phyloP scores from a whole-genome alignment of 2,329 filamentous ascomycete genomes.

The Onygena corvina region DNA sequence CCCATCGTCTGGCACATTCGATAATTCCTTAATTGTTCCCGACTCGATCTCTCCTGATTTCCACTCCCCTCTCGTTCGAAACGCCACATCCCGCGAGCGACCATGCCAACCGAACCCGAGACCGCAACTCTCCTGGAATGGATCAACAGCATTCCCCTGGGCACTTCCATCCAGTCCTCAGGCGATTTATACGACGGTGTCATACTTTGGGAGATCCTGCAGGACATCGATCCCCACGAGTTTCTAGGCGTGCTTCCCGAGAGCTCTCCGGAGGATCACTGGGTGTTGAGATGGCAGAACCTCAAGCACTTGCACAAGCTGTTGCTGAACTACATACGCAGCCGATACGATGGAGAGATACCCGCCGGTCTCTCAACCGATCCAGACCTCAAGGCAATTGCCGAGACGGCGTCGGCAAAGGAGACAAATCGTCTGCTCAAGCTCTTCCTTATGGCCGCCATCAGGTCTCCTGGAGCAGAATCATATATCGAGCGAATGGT shows the following conservation, averaged over 20 bases:
- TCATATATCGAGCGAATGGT: slow-evolving; percentile 43
- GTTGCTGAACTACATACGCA: slow-evolving; percentile 34
- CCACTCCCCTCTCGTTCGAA: slow-evolving; percentile 1
- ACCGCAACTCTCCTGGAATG: slow-evolving; percentile 37
- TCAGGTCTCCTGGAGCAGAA: slow-evolving; percentile 46
- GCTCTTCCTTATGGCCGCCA: slow-evolving; percentile 51
- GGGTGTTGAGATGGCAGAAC: slow-evolving; percentile 40
- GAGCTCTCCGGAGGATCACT: slow-evolving; percentile 33
- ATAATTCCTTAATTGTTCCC: slow-evolving; percentile 1
- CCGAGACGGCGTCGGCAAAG: slow-evolving; percentile 32
- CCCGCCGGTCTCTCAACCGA: slow-evolving; percentile 32
- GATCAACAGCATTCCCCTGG: slow-evolving; percentile 37
- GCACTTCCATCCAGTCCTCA: slow-evolving; percentile 30
- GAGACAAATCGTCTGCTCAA: slow-evolving; percentile 47
- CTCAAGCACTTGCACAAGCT: slow-evolving; percentile 39
- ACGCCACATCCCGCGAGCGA: slow-evolving; percentile 15
- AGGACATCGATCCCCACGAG: slow-evolving; percentile 38
- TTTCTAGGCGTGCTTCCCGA: slow-evolving; percentile 39
- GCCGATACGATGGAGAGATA: slow-evolving; percentile 34
- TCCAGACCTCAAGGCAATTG: slow-evolving; percentile 38
- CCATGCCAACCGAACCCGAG: slow-evolving; percentile 36
- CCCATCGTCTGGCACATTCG: neutral
- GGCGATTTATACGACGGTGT: slow-evolving; percentile 36
- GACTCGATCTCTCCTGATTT: slow-evolving; percentile 2
- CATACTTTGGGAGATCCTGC: slow-evolving; percentile 38